phyloP scores from a whole-genome alignment of 2,329 filamentous ascomycete species.

The Paramyrothecium sp. region DNA sequence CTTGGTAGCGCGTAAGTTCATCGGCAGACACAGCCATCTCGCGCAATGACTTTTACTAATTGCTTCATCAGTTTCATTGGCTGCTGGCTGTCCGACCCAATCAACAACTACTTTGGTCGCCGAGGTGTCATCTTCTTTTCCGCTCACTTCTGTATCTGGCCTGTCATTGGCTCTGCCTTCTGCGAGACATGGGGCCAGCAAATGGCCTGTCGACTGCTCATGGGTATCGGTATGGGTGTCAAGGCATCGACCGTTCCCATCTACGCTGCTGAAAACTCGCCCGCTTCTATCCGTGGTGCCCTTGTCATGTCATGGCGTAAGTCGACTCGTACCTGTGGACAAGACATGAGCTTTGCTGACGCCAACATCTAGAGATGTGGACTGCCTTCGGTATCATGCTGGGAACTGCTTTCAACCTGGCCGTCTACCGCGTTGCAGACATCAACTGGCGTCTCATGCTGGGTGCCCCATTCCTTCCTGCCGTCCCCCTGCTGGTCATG shows the following conservation, averaged over 20 bases:
- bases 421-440: constrained; percentile 20
- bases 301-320: constrained; percentile 75
- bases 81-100: constrained; percentile 66
- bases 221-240: constrained; percentile 69
- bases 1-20: constrained; percentile 40
- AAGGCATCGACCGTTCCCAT: constrained; percentile 68
- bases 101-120: constrained; percentile 45
- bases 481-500: constrained; percentile 49
- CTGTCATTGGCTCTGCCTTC: constrained; percentile 63
- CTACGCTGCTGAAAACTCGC: constrained; percentile 72
- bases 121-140: constrained; percentile 66
- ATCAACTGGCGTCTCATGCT: constrained; percentile 43
- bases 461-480: constrained; percentile 60
- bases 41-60: constrained; percentile 6
- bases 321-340: neutral
- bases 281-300: constrained; percentile 67
- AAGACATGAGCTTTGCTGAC: neutral
- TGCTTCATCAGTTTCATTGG: constrained; percentile 37
- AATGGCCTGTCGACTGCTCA: constrained; percentile 63
- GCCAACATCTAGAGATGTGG: constrained; percentile 53
- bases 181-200: constrained; percentile 66
- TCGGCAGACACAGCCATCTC: constrained; percentile 6
- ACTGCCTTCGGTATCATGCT: constrained; percentile 52
- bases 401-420: constrained; percentile 39
- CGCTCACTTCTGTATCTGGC: constrained; percentile 67